A percentile compares a stretch with the other conserved stretches of the same genome.
Conservation (phyloP, 2,329 filamentous ascomycete genomes). For the Fusarium incarnatum region DNA sequence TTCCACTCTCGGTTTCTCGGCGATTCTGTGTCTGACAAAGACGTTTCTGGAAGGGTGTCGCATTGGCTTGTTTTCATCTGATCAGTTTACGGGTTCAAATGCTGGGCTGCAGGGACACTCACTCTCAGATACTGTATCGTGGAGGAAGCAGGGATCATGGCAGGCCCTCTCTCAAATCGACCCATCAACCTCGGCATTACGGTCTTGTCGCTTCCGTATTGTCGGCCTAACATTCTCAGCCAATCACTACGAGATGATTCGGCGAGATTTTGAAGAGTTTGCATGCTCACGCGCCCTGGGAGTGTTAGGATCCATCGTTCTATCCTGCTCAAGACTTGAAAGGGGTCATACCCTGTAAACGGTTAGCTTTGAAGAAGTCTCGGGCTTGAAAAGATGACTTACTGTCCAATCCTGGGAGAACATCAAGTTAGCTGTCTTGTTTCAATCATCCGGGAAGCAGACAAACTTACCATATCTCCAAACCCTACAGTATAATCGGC, state of each 20-base stretch:
- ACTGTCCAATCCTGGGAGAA: neutral
- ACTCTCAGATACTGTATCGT: neutral
- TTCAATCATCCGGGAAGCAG: neutral
- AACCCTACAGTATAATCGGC: neutral
- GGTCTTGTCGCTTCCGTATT: neutral
- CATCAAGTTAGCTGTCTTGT: neutral
- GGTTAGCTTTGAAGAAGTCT: neutral
- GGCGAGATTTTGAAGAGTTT: neutral
- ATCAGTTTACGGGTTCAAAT: neutral
- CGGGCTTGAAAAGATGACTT: neutral
- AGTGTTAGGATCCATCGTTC: neutral
- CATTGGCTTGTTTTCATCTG: neutral
- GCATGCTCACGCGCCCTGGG: neutral
- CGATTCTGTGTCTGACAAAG: neutral
- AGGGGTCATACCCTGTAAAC: neutral
- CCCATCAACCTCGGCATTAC: neutral
- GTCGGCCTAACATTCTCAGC: neutral
- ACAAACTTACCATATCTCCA: neutral
- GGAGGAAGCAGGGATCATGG: neutral
- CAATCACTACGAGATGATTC: neutral
- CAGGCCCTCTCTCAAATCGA: neutral
- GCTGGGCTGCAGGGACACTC: neutral
- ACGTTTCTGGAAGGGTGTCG: neutral
- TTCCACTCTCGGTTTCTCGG: neutral
- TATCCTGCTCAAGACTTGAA: neutral